These are phyloP conservation scores for Trichomonas gallinae DNA, from an alignment of 208 protist species.

Conservation along the genomic window DNA sequence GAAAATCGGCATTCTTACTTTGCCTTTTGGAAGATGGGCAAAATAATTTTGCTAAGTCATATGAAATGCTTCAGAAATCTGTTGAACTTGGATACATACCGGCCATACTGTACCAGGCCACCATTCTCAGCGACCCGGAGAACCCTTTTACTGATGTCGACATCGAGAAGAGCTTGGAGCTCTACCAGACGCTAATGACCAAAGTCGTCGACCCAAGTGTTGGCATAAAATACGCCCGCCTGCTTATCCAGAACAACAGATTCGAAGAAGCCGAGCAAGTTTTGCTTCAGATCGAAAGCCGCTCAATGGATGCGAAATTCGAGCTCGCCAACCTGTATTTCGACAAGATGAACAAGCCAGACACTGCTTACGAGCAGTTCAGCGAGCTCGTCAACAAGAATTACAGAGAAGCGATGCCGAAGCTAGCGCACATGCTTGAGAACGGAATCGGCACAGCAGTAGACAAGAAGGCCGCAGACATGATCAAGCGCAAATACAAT, in stretches of 20 bases:
- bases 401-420: not conserved
- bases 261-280: not conserved
- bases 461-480: not conserved
- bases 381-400: not conserved
- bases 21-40: not conserved
- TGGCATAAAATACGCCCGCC: not conserved
- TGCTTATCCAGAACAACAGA: not conserved
- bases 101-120: not conserved
- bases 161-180: not conserved
- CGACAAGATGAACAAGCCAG: not conserved
- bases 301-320: not conserved
- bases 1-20: not conserved
- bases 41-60: not conserved
- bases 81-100: not conserved
- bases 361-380: not conserved
- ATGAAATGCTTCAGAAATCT: not conserved
- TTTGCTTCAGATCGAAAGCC: not conserved
- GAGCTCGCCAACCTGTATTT: not conserved
- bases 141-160: not conserved
- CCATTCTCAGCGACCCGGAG: not conserved
- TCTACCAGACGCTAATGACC: not conserved
- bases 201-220: not conserved
- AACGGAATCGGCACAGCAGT: not conserved
- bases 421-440: not conserved
- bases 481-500: not conserved